Evolutionary conservation across 129 eudicot species (phyloP).

Genomic region (Centrapalus pauciflorus): DNA sequence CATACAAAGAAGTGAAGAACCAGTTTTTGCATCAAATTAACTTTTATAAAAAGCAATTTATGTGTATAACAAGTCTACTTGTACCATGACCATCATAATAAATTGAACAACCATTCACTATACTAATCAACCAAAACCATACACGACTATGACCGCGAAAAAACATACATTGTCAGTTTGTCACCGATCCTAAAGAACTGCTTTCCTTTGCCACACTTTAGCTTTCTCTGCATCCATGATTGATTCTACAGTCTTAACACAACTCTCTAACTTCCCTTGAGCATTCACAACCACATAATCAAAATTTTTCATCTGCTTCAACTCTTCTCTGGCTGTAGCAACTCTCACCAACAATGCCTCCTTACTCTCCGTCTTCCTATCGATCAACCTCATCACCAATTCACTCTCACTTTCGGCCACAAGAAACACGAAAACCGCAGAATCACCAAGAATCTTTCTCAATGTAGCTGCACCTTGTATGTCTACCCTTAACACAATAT

Average conservation of each 20-base stretch:
- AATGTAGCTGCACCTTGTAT: conserved; percentile 73
- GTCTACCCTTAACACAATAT: conserved; percentile 83
- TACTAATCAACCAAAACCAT: no score
- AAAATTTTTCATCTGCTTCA: conserved; percentile 63
- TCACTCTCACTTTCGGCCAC: conserved; percentile 82
- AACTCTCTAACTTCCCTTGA: conserved; percentile 66
- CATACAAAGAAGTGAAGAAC: no score
- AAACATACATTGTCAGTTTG: no score
- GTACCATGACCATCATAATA: no score
- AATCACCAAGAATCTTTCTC: conserved; percentile 64
- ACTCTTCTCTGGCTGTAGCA: conserved; percentile 66
- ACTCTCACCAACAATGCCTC: conserved; percentile 84
- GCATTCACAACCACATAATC: conserved; percentile 86
- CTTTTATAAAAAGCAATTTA: no score
- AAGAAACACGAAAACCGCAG: conserved; percentile 65
- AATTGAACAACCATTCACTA: no score
- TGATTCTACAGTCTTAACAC: conserved; percentile 65
- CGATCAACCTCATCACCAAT: conserved; percentile 71
- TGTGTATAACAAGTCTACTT: no score
- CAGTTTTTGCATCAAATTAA: no score
- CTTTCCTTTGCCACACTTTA: conserved; percentile 49
- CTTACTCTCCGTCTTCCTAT: conserved; percentile 71
- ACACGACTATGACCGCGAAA: no score
- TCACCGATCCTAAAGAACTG: conserved; percentile 39
- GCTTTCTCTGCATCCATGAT: conserved; percentile 96